phyloP scores from a whole-genome alignment of 75 land plant genomes.

The Pinus albicaulis region DNA sequence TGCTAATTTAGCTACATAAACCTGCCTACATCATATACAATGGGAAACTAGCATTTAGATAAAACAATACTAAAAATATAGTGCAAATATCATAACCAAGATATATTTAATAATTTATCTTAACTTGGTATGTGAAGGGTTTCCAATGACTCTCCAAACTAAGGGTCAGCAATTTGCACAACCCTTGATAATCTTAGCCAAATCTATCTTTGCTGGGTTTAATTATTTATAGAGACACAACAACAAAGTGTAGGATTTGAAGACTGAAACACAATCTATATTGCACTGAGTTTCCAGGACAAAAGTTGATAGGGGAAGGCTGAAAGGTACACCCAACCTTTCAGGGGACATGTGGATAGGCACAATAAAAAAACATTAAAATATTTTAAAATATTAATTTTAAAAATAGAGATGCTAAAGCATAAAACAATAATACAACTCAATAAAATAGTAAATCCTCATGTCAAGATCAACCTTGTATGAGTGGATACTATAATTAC shows the following conservation, averaged over 20 bases:
- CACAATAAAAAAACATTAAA: too few species aligned
- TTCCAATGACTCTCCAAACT: not conserved
- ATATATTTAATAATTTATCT: conserved; percentile 1
- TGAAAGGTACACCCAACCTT: too few species aligned
- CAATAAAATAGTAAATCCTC: too few species aligned
- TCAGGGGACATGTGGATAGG: not conserved
- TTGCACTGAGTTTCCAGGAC: too few species aligned
- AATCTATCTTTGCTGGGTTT: not conserved
- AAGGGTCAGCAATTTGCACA: not conserved
- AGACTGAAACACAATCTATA: not conserved
- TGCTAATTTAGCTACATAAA: not conserved
- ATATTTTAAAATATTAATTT: too few species aligned
- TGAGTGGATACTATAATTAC: too few species aligned
- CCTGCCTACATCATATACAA: not conserved
- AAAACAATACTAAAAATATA: not conserved
- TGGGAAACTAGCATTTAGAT: not conserved
- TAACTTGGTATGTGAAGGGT: not conserved
- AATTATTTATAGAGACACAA: not conserved
- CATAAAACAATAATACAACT: too few species aligned
- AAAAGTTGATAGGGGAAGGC: too few species aligned
- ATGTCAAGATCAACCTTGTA: too few species aligned
- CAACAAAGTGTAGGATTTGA: not conserved
- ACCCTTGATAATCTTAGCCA: not conserved
- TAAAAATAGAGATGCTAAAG: too few species aligned
- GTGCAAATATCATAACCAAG: not conserved